A percentile compares a stretch with the other conserved stretches of the same genome.
Evolutionary conservation across 306 rosid species (phyloP).

Genomic region (Rosa lucieae): DNA sequence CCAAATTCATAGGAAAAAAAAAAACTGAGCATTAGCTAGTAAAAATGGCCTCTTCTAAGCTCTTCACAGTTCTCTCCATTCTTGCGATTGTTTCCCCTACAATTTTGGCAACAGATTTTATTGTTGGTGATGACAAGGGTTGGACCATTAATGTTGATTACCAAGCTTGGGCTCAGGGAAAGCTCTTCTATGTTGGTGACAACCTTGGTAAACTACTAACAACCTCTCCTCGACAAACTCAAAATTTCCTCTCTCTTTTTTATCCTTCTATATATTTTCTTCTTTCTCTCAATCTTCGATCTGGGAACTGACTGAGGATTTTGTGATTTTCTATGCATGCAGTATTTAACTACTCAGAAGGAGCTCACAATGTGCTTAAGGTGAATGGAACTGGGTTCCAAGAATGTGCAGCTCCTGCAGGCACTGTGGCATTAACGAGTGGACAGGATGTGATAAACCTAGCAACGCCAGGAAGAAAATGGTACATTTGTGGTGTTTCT

Average conservation of each 20-base stretch:
- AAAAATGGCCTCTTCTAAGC: conserved; percentile 25
- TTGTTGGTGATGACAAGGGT: conserved; percentile 35
- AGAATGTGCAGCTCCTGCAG: conserved; percentile 23
- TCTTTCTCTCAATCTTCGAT: neutral
- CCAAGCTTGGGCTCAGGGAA: conserved; percentile 34
- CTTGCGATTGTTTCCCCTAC: conserved; percentile 17
- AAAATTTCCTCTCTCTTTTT: neutral
- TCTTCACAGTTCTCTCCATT: conserved; percentile 18
- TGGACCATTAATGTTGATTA: conserved; percentile 33
- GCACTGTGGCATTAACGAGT: conserved; percentile 12
- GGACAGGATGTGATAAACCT: conserved; percentile 34
- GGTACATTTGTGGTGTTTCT: conserved; percentile 40
- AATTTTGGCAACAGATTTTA: conserved; percentile 21
- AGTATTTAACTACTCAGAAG: conserved; percentile 36
- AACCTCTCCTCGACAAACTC: neutral
- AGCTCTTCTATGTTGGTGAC: conserved; percentile 37
- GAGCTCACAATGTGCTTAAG: conserved; percentile 29
- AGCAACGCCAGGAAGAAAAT: conserved; percentile 31
- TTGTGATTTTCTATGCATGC: conserved; percentile 20
- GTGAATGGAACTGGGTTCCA: conserved; percentile 39
- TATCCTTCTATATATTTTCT: neutral
- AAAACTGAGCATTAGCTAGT: neutral
- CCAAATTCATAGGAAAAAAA: no score
- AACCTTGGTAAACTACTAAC: conserved; percentile 21
- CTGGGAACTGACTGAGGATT: neutral